A percentile compares a stretch with the other conserved stretches of the same genome.
phyloP scores from a whole-genome alignment of 768 basidiomycete species.

The Pisolithus tinctorius region DNA sequence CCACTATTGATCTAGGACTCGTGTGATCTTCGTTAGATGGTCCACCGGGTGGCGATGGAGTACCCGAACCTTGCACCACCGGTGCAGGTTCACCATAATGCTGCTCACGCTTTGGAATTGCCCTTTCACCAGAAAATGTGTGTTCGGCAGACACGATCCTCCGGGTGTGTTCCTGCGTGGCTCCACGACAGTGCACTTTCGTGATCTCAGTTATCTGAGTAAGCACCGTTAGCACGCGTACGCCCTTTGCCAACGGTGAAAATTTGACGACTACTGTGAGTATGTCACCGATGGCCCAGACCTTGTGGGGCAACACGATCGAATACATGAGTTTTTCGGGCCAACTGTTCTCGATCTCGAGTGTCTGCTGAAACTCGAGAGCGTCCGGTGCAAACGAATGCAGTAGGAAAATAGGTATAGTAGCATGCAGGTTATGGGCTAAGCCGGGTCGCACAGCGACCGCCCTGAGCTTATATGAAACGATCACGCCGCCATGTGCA shows the following conservation, averaged over 20 bases:
- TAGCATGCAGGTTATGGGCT: conserved; percentile 58
- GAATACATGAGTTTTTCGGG: conserved; percentile 96
- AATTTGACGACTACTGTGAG: conserved; percentile 82
- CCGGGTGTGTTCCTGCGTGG: conserved; percentile 54
- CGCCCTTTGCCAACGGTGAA: conserved; percentile 80
- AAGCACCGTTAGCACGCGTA: conserved; percentile 56
- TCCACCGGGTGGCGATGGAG: conserved; percentile 6
- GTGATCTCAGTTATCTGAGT: conserved; percentile 72
- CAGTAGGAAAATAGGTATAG: conserved; percentile 56
- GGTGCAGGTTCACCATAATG: neutral
- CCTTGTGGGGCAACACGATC: conserved; percentile 90
- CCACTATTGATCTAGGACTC: conserved; percentile 10
- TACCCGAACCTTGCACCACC: conserved; percentile 6
- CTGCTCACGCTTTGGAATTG: conserved; percentile 30
- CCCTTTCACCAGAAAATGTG: conserved; percentile 57
- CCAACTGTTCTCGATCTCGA: conserved; percentile 97
- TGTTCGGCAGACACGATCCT: conserved; percentile 59
- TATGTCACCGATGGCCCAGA: conserved; percentile 87
- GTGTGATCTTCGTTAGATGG: conserved; percentile 11
- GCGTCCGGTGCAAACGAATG: conserved; percentile 76
- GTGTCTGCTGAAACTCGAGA: conserved; percentile 91
- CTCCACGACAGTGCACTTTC: conserved; percentile 50
- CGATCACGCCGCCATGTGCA: conserved; percentile 51
- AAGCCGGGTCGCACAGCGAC: conserved; percentile 74
- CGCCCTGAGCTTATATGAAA: conserved; percentile 88